Conservation (phyloP, 2,329 filamentous ascomycete species). For the Penicillium verrucosum region DNA sequence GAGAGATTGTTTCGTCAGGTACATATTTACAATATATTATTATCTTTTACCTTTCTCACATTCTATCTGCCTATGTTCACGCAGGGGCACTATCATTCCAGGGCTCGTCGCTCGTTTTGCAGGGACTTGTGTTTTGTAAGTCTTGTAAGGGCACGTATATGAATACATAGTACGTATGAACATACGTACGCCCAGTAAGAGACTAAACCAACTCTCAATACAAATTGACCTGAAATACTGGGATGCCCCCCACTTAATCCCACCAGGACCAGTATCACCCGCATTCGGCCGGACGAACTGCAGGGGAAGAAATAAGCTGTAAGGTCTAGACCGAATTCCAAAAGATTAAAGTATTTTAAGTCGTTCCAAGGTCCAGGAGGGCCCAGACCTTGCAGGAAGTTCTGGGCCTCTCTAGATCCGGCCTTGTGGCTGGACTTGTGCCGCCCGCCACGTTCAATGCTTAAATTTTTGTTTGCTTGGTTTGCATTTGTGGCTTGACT, state of each 20-base stretch:
- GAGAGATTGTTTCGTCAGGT: constrained; percentile 17
- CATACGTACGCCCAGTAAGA: not conserved
- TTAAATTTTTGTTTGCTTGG: not conserved
- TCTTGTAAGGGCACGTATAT: not conserved
- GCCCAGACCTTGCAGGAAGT: constrained; percentile 29
- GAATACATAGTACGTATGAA: not conserved
- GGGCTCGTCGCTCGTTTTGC: not conserved
- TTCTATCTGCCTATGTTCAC: not conserved
- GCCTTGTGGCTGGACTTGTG: not conserved
- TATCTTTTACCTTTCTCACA: constrained; percentile 3
- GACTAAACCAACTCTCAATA: not conserved
- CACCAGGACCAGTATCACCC: not conserved
- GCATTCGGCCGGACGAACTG: constrained; percentile 8
- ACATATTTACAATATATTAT: constrained; percentile 21
- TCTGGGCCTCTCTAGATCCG: constrained; percentile 30
- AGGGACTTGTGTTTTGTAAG: not conserved
- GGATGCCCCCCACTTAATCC: not conserved
- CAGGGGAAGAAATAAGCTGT: constrained; percentile 3
- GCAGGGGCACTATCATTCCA: not conserved
- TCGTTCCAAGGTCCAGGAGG: constrained; percentile 24
- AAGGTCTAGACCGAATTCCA: constrained; percentile 28
- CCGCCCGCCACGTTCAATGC: not conserved
- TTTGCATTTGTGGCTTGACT: not conserved
- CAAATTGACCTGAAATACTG: not conserved
- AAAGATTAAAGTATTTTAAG: constrained; percentile 15